These are phyloP conservation scores for Drechslera avenae DNA, from an alignment of 2,329 filamentous ascomycete species.

Conservation along the genomic window DNA sequence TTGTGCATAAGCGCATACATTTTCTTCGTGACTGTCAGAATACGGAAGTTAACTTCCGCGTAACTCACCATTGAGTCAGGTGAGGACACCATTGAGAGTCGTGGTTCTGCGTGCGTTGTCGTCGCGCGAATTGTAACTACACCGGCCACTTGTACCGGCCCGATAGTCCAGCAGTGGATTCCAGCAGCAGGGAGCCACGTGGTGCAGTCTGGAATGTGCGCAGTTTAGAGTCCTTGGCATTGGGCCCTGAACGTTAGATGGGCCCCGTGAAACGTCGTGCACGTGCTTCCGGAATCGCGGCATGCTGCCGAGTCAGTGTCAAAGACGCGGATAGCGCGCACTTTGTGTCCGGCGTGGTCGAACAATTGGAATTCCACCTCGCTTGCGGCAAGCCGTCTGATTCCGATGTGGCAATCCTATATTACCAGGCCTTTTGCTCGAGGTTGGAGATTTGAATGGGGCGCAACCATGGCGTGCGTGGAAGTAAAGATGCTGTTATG, in stretches of 20 bases:
- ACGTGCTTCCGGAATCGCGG: slow-evolving; percentile 5
- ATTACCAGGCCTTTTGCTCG: too few relatives aligned
- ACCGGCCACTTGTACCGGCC: background rate
- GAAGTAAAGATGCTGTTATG: too few relatives aligned
- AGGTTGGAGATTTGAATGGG: too few relatives aligned
- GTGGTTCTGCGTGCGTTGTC: too few relatives aligned
- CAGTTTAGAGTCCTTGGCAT: slow-evolving; percentile 2
- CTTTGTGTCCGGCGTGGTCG: slow-evolving; percentile 1
- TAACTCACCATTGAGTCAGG: too few relatives aligned
- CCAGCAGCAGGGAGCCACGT: slow-evolving; percentile 7
- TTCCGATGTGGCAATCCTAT: background rate
- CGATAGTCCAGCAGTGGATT: background rate
- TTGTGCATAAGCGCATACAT: background rate
- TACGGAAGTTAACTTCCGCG: too few relatives aligned
- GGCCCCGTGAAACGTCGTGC: slow-evolving; percentile 9
- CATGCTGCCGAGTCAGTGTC: slow-evolving; percentile 2
- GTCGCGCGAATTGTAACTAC: too few relatives aligned
- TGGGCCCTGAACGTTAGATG: background rate
- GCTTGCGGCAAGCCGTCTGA: slow-evolving; percentile 21
- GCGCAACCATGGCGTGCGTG: too few relatives aligned
- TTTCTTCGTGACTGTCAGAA: background rate
- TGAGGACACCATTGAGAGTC: too few relatives aligned
- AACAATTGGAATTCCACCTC: background rate
- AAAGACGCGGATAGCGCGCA: background rate
- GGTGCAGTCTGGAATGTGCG: slow-evolving; percentile 7